phyloP scores from a whole-genome alignment of 495 filamentous ascomycete species.

The Letharia lupina region DNA sequence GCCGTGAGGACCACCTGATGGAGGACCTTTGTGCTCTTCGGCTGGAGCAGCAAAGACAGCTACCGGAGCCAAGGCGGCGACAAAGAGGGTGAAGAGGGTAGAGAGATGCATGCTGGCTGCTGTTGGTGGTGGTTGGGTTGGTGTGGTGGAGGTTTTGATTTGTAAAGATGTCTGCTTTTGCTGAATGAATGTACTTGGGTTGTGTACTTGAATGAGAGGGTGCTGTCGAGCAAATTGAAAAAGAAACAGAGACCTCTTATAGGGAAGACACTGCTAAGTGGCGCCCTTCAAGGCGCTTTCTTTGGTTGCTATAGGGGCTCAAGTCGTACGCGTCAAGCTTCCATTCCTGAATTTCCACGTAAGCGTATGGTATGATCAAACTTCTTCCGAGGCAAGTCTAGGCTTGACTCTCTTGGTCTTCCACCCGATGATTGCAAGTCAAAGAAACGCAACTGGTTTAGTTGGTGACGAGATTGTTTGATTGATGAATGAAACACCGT shows the following conservation, averaged over 20 bases:
- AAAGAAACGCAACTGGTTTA: not conserved
- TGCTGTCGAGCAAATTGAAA: too few relatives aligned
- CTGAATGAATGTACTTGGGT: not conserved
- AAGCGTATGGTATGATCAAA: not conserved
- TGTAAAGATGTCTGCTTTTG: not conserved
- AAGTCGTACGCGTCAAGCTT: not conserved
- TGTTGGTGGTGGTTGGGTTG: not conserved
- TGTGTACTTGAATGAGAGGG: not conserved
- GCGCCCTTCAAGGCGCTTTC: too few relatives aligned
- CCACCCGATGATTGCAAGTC: not conserved
- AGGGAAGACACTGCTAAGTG: not conserved
- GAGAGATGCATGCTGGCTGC: not conserved
- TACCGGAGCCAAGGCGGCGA: not conserved
- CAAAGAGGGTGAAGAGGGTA: not conserved
- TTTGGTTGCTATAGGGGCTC: too few relatives aligned
- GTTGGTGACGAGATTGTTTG: not conserved
- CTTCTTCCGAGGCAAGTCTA: not conserved
- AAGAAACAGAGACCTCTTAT: not conserved
- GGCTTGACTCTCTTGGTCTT: not conserved
- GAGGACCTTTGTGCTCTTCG: not conserved
- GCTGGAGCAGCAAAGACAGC: not conserved
- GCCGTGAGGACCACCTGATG: not conserved
- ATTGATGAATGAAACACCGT: not conserved
- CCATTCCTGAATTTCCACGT: not conserved
- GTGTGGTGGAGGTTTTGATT: not conserved